Evolutionary conservation across 768 basidiomycete species (phyloP).

Genomic region (Russula ochroleuca): DNA sequence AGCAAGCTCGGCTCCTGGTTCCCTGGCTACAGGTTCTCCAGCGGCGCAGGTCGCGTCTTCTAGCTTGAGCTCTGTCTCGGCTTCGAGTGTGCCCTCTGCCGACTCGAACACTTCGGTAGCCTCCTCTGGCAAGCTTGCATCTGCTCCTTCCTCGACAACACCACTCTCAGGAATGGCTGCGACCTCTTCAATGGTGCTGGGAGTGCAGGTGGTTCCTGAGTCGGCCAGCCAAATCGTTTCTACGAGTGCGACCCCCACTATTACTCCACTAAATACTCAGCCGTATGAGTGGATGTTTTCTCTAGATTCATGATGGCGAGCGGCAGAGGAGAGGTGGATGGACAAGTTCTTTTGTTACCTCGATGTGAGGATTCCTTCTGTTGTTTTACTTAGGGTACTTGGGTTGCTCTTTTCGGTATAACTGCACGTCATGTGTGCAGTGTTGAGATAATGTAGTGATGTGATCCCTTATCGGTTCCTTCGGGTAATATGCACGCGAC

Average conservation of each 20-base stretch:
- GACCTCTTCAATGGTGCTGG: conserved; percentile 3
- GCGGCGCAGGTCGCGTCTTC: conserved; percentile 1
- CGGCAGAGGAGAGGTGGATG: background rate
- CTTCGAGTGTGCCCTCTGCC: background rate
- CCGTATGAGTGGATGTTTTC: conserved; percentile 29
- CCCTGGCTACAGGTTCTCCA: conserved; percentile 2
- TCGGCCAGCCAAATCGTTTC: conserved; percentile 1
- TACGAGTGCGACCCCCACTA: conserved; percentile 5
- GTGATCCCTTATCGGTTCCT: background rate
- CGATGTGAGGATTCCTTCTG: conserved; percentile 15
- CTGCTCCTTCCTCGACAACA: background rate
- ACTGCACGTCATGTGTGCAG: conserved; percentile 24
- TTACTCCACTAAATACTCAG: conserved; percentile 25
- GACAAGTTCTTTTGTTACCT: background rate
- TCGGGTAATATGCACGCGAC: background rate
- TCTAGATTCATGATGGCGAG: conserved; percentile 5
- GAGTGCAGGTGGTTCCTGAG: conserved; percentile 20
- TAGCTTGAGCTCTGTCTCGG: conserved; percentile 4
- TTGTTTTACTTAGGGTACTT: background rate
- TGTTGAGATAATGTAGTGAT: background rate
- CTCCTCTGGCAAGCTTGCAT: background rate
- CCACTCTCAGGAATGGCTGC: conserved; percentile 1
- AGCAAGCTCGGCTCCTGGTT: conserved; percentile 1
- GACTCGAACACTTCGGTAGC: background rate
- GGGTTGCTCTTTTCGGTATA: background rate